Conservation (phyloP, 352 stramenopile genomes). For the Phytophthora ramorum region DNA sequence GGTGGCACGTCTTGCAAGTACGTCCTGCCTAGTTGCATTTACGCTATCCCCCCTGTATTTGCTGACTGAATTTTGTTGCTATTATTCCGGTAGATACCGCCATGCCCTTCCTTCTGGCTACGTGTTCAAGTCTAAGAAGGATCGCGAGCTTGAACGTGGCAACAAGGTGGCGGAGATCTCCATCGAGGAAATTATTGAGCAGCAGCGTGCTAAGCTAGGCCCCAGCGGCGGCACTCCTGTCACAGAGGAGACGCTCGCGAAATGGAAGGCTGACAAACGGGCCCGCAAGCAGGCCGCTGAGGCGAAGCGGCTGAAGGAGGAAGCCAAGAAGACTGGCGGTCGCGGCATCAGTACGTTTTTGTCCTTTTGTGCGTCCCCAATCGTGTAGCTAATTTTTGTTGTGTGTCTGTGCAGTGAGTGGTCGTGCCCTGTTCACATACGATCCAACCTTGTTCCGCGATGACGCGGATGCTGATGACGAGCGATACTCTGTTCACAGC, state of each 20-base stretch:
- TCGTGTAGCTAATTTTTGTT: conserved; percentile 7
- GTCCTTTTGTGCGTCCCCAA: neutral
- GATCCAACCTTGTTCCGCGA: conserved; percentile 92
- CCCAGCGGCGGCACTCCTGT: conserved; percentile 86
- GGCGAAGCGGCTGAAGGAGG: conserved; percentile 84
- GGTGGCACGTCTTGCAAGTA: conserved; percentile 82
- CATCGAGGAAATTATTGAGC: conserved; percentile 92
- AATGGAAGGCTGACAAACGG: conserved; percentile 90
- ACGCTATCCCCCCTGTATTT: neutral
- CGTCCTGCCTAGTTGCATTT: conserved; percentile 11
- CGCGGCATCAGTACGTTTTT: conserved; percentile 82
- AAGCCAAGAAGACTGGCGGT: conserved; percentile 86
- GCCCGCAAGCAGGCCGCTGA: conserved; percentile 81
- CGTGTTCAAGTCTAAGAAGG: conserved; percentile 89
- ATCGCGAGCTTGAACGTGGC: conserved; percentile 84
- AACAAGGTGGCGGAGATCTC: conserved; percentile 88
- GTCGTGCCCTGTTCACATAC: conserved; percentile 91
- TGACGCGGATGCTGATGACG: conserved; percentile 89
- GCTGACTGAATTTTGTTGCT: neutral
- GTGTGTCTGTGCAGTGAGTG: conserved; percentile 75
- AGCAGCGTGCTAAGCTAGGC: conserved; percentile 89
- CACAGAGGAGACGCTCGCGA: conserved; percentile 87
- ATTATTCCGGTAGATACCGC: conserved; percentile 52
- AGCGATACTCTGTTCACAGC: conserved; percentile 81
- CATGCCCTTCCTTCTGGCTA: conserved; percentile 90